Conservation (phyloP, 495 filamentous ascomycete genomes). For the Penicillium paxilli region DNA sequence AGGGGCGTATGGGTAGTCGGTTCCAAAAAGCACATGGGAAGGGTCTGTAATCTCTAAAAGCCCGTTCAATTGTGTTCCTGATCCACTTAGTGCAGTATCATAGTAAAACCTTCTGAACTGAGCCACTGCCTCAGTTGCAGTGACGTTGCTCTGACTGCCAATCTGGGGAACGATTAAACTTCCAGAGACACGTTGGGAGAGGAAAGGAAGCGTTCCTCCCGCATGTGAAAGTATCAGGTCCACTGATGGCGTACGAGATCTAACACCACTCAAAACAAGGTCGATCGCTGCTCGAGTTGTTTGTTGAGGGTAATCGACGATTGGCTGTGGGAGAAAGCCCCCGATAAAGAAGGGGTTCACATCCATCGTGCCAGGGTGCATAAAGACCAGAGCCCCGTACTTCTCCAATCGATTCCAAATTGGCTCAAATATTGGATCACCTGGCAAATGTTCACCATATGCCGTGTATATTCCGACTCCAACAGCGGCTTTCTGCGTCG, state of each 20-base stretch:
- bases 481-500: too few relatives aligned
- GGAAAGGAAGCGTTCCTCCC: constrained; percentile 46
- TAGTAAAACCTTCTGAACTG: too few relatives aligned
- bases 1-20: constrained; percentile 4
- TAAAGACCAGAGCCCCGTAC: too few relatives aligned
- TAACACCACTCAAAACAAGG: constrained; percentile 30
- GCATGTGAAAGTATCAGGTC: constrained; percentile 50
- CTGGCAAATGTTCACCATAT: too few relatives aligned
- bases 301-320: constrained; percentile 51
- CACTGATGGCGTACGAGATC: constrained; percentile 24
- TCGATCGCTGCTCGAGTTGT: constrained; percentile 45
- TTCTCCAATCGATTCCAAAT: too few relatives aligned
- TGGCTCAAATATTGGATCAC: too few relatives aligned
- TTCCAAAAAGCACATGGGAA: neutral
- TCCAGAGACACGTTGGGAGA: constrained; percentile 13
- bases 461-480: too few relatives aligned
- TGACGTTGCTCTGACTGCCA: too few relatives aligned
- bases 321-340: constrained; percentile 33
- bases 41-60: neutral
- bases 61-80: too few relatives aligned
- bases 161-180: neutral
- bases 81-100: too few relatives aligned
- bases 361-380: too few relatives aligned
- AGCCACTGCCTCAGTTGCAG: too few relatives aligned
- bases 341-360: constrained; percentile 16